Conservation (phyloP, 1,139 yeast species). For the Hansenula lynferdii region DNA sequence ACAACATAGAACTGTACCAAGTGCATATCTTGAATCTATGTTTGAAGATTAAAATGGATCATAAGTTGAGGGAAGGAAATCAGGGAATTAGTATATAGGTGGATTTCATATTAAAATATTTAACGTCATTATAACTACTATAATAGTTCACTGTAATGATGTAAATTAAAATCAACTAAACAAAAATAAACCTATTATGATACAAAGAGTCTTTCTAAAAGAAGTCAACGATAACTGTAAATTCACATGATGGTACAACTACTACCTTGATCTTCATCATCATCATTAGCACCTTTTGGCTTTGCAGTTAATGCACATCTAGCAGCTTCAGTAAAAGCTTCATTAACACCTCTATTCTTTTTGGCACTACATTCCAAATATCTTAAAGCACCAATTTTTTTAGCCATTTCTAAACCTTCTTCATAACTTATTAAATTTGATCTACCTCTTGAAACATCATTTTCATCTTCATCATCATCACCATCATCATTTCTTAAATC, state of each 20-base stretch:
- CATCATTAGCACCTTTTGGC: slow-evolving; percentile 68
- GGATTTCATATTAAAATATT: too few species aligned
- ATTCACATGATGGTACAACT: slow-evolving; percentile 34
- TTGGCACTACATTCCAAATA: slow-evolving; percentile 93
- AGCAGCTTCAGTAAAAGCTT: slow-evolving; percentile 96
- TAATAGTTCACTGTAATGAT: too few species aligned
- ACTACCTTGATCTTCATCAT: slow-evolving; percentile 36
- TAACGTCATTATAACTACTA: too few species aligned
- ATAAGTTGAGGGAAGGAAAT: too few species aligned
- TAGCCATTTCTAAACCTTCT: slow-evolving; percentile 84
- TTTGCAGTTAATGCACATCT: slow-evolving; percentile 91
- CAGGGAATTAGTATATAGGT: too few species aligned
- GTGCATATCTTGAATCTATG: slow-evolving; percentile 54
- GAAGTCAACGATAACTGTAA: too few species aligned
- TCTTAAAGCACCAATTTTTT: slow-evolving; percentile 77
- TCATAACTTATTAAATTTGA: slow-evolving; percentile 66
- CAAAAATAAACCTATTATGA: background rate
- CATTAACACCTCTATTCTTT: slow-evolving; percentile 91
- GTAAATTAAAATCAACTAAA: background rate
- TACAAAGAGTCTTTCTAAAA: too few species aligned
- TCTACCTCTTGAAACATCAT: slow-evolving; percentile 31
- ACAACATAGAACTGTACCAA: slow-evolving; percentile 38
- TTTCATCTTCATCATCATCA: slow-evolving; percentile 28
- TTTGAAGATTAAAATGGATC: slow-evolving; percentile 32
- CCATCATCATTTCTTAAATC: slow-evolving; percentile 68